Evolutionary conservation across 116 monocot species (phyloP), one percentile per base, ranked within the genome.

Genomic region (Phalaenopsis hybrid): DNA sequence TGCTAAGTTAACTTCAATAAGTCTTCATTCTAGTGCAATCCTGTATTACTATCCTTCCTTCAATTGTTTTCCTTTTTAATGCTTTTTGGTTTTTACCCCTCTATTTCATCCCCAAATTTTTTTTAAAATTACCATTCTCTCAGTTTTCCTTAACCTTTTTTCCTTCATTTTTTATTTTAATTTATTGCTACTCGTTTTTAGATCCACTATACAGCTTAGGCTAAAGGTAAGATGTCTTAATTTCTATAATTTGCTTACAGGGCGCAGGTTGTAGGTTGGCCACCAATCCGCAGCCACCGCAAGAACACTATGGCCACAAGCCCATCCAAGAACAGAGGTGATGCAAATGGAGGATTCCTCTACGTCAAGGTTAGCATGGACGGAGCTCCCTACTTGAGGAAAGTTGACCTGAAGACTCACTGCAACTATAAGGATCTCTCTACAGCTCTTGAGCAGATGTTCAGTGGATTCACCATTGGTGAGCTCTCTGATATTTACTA

Each of bases 341-440:
- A 85, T 48, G 78, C 44, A 50, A 86, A 91, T 50, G 89, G 84
- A 21, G 90, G 89, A 10, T 85, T 85, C 72, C 83, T 87, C 0
- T 93, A 87, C 84, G 83, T 93, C n/a, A 93, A 93, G 61, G 93
- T 93, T 51, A 93, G 93, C 87, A 93, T 93, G 93, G 90, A 93
- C 82, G 93, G 93, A 78, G 93, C 90, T 33, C 93, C 93, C 4
- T 93, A 93, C 80, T 81, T 93, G 57, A 85, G 93, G 74, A 93
- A 93, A 49, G 87, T 93, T 28, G 90, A 90, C 57, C 88, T 93
- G 28, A 87, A 83, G 52, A 86, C 45, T 6, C 88, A 93, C 41
- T 46, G 57, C 25, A 86, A 72, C 74, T 93, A 93, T 55, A 88
- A 91, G 83, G 91, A 93, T 75, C 89, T 93, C 37, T 90, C 90